Base-by-base conservation (phyloP, 306 rosid species). In the Rosa multiflora region DNA sequence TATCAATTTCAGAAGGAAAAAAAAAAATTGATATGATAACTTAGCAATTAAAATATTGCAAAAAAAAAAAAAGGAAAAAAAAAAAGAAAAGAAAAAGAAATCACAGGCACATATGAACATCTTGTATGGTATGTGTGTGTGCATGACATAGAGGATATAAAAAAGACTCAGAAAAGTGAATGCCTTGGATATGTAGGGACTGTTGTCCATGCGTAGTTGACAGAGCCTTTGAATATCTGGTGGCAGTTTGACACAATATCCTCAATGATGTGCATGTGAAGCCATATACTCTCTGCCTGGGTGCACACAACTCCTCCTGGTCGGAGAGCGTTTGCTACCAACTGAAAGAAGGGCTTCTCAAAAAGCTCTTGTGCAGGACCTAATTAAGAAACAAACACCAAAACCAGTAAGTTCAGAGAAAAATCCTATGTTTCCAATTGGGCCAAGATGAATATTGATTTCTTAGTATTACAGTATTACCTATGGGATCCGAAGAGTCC, bases 351-450 rank as follows among this genome's bases (percentile, higher is more conserved):
- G 0, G 99, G 99, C 88, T 93, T 93, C 85, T 96, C 94, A 23
- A 96, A 96, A 81, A 96, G 97, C 88, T 96, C 99, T 89, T 96
- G 91, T 23, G 99, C 99, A 76, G 99, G 99, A 72, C 99, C 99
- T 96, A 69, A 62, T 11, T 73, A 67, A 8, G 14, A 83, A 72
- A 64, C 56, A 63, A 47, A 72, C 73, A 51, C 35, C 10, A 77
- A 83, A 63, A 58, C 44, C 40, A 53, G 42, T 6, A 17, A 51
- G 55, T 81, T 40, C 49, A 15, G 55, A 56, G 72, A 55, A 0
- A 47, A 42, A 32, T 72, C 18, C 12, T 44, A 79, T 67, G 49
- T 42, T 76, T 64, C 48, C 11, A 47, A 15, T 61, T 5, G 47
- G 67, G 68, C 64, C 4, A 55, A 7, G 49, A 80, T 48, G 73